Evolutionary conservation across 805 yeast species (phyloP).

Genomic region (Ogataea pignaliae): DNA sequence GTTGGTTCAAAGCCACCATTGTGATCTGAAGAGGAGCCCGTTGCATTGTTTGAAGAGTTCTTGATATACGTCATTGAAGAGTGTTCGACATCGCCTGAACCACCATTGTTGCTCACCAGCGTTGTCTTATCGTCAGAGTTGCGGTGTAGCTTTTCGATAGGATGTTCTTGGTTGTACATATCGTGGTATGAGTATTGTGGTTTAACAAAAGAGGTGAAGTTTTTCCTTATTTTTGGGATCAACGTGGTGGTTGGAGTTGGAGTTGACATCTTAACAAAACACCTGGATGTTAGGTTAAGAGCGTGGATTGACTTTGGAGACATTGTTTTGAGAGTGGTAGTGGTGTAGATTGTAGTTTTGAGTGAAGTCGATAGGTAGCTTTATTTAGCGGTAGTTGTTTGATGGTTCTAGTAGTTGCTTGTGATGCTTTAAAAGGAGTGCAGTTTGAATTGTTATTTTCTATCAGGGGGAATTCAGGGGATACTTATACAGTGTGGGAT

Average conservation of each 20-base stretch:
- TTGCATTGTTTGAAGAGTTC: slow-evolving; percentile 14
- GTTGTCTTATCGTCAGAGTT: slow-evolving; percentile 9
- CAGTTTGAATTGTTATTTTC: no score
- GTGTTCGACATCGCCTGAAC: slow-evolving; percentile 24
- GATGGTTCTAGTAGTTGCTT: background rate
- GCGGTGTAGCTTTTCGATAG: slow-evolving; percentile 14
- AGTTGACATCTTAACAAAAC: slow-evolving; percentile 16
- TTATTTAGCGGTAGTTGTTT: no score
- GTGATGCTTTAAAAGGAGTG: background rate
- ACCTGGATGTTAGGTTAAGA: slow-evolving; percentile 26
- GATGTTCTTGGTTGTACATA: slow-evolving; percentile 22
- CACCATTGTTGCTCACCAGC: slow-evolving; percentile 28
- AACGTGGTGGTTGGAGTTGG: slow-evolving; percentile 5
- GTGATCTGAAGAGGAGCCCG: slow-evolving; percentile 8
- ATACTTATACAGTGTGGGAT: no score
- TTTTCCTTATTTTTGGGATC: slow-evolving; percentile 12
- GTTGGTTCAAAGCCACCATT: slow-evolving; percentile 27
- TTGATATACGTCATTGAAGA: slow-evolving; percentile 27
- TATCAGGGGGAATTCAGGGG: no score
- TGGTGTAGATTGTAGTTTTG: no score
- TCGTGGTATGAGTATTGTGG: slow-evolving; percentile 20
- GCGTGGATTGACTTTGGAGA: slow-evolving; percentile 25
- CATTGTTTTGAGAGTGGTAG: slow-evolving; percentile 9
- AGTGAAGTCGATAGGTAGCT: no score
- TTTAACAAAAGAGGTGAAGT: slow-evolving; percentile 22